Evolutionary conservation across 306 rosid species (phyloP).

Genomic region (peach (Prunus persica)): Prunus_persica_NCBIv2 NC_034009.1:2452001-2452500

Average conservation of each 20-base stretch:
- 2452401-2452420: background rate
- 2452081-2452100: background rate
- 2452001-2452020: slow-evolving; percentile 2
- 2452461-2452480: background rate
- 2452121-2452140: background rate
- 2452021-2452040: background rate
- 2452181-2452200: background rate
- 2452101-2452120: background rate
- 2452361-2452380: background rate
- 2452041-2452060: background rate
- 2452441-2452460: background rate
- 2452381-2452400: background rate
- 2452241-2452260: background rate
- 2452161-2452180: background rate
- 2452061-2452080: background rate
- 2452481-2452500: background rate
- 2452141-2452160: background rate
- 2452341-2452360: background rate
- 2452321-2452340: background rate
- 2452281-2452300: background rate
- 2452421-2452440: background rate
- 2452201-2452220: background rate
- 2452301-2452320: background rate
- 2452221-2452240: background rate
- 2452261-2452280: background rate